phyloP scores from a whole-genome alignment of 2,329 filamentous ascomycete species.

The Pseudomassariella vexata region DNA sequence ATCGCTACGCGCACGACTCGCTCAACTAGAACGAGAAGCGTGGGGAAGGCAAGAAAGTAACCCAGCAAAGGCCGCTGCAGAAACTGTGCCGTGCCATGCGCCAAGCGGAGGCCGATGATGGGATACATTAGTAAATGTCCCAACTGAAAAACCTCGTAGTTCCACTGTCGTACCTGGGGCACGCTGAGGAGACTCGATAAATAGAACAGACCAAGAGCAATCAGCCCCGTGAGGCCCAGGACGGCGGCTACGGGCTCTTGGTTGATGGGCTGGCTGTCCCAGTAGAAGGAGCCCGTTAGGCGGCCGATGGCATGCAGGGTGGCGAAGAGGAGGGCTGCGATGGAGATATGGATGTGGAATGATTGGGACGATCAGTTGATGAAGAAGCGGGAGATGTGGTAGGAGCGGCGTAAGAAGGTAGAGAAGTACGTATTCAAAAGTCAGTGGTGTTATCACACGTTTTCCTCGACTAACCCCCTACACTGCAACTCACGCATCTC shows the following conservation, averaged over 20 bases:
- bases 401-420: slow-evolving; percentile 44
- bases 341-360: slow-evolving; percentile 51
- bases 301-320: slow-evolving; percentile 50
- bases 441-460: not conserved
- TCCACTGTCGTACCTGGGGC: slow-evolving; percentile 42
- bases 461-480: not conserved
- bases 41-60: slow-evolving; percentile 49
- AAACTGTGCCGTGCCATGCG: slow-evolving; percentile 44
- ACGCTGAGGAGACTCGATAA: slow-evolving; percentile 41
- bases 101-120: slow-evolving; percentile 48
- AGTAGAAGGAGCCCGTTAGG: slow-evolving; percentile 44
- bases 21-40: slow-evolving; percentile 43
- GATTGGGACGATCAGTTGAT: slow-evolving; percentile 51
- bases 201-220: slow-evolving; percentile 43
- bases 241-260: slow-evolving; percentile 38
- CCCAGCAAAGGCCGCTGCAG: slow-evolving; percentile 52
- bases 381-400: slow-evolving; percentile 46
- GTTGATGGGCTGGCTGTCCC: slow-evolving; percentile 37
- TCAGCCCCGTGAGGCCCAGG: slow-evolving; percentile 45
- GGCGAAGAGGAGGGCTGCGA: slow-evolving; percentile 41
- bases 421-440: slow-evolving; percentile 39
- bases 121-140: slow-evolving; percentile 54
- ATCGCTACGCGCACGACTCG: slow-evolving; percentile 36
- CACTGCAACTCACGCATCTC: too few relatives aligned
- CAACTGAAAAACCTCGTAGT: slow-evolving; percentile 52